A percentile compares a stretch with the other conserved stretches of the same genome.
These are phyloP conservation scores for Tirmania nivea DNA, from an alignment of 495 filamentous ascomycete species.

Conservation along the genomic window DNA sequence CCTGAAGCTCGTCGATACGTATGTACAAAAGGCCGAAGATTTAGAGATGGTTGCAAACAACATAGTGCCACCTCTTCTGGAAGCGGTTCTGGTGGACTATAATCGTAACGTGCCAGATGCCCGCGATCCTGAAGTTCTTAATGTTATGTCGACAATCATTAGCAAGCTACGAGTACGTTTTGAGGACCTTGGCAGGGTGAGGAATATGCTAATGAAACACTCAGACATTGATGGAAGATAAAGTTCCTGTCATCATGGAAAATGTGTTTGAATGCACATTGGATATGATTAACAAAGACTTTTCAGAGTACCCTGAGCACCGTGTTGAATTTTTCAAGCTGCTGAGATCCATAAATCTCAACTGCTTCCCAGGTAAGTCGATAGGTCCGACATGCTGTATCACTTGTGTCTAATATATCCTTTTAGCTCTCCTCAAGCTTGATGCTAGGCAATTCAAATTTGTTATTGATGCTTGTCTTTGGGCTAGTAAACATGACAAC, in stretches of 20 bases:
- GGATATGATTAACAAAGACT: constrained; percentile 99
- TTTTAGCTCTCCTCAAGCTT: constrained; percentile 58
- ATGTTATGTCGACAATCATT: constrained; percentile 93
- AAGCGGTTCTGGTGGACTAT: constrained; percentile 87
- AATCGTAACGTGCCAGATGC: constrained; percentile 91
- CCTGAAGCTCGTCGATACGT: constrained; percentile 89
- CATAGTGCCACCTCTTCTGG: constrained; percentile 90
- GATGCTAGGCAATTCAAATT: constrained; percentile 95
- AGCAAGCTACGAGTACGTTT: constrained; percentile 78
- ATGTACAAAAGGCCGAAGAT: constrained; percentile 94
- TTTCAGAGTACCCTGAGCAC: constrained; percentile 96
- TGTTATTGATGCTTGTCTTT: constrained; percentile 97
- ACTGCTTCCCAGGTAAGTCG: constrained; percentile 56
- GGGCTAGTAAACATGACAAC: constrained; percentile 99
- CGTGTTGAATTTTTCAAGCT: constrained; percentile 97
- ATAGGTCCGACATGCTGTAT: not conserved
- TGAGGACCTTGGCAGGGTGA: constrained; percentile 14
- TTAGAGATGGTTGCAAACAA: constrained; percentile 75
- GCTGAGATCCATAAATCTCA: constrained; percentile 80
- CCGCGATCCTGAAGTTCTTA: constrained; percentile 87
- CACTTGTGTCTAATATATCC: constrained; percentile 4
- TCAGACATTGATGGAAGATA: constrained; percentile 84
- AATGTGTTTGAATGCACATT: constrained; percentile 97
- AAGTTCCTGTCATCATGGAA: constrained; percentile 92
- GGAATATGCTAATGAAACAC: constrained; percentile 19